Conservation (phyloP, 345 rosid species). For the Brassica incana region DNA sequence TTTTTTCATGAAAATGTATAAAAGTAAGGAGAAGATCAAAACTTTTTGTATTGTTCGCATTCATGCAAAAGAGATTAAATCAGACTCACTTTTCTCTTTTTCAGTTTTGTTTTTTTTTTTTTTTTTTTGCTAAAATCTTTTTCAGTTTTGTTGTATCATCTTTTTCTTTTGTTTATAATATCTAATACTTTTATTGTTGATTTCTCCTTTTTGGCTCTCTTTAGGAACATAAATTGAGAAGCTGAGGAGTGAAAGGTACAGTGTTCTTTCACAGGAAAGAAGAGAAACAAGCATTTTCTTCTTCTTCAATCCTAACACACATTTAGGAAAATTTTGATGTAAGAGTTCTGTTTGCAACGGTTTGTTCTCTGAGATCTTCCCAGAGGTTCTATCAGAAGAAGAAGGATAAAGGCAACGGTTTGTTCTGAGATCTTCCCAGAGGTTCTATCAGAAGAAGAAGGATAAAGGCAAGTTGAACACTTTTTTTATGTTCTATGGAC, state of each 20-base stretch:
- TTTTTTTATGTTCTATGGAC: slow-evolving; percentile 30
- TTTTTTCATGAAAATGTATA: slow-evolving; percentile 40
- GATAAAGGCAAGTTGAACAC: slow-evolving; percentile 29
- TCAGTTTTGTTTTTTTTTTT: neutral
- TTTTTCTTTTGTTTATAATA: slow-evolving; percentile 8
- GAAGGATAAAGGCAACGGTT: slow-evolving; percentile 26
- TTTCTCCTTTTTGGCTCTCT: slow-evolving; percentile 36
- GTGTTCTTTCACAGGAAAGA: slow-evolving; percentile 39
- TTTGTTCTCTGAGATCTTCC: slow-evolving; percentile 28
- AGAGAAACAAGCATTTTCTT: slow-evolving; percentile 9
- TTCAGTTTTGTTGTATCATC: slow-evolving; percentile 19
- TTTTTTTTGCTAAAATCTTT: slow-evolving; percentile 24
- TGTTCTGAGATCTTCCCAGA: slow-evolving; percentile 29
- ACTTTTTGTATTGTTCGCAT: slow-evolving; percentile 39
- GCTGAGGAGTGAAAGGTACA: slow-evolving; percentile 33
- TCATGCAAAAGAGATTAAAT: slow-evolving; percentile 53
- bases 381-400: slow-evolving; percentile 20
- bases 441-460: slow-evolving; percentile 25
- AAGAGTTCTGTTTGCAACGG: slow-evolving; percentile 5
- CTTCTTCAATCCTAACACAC: slow-evolving; percentile 26
- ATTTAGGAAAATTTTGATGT: slow-evolving; percentile 35
- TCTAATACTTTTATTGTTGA: neutral
- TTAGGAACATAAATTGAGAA: slow-evolving; percentile 26
- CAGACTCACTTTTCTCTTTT: slow-evolving; percentile 45
- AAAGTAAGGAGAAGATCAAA: slow-evolving; percentile 21